Base-by-base conservation (phyloP, 2,329 filamentous ascomycete species). In the Stagonosporopsis tanaceti region DNA sequence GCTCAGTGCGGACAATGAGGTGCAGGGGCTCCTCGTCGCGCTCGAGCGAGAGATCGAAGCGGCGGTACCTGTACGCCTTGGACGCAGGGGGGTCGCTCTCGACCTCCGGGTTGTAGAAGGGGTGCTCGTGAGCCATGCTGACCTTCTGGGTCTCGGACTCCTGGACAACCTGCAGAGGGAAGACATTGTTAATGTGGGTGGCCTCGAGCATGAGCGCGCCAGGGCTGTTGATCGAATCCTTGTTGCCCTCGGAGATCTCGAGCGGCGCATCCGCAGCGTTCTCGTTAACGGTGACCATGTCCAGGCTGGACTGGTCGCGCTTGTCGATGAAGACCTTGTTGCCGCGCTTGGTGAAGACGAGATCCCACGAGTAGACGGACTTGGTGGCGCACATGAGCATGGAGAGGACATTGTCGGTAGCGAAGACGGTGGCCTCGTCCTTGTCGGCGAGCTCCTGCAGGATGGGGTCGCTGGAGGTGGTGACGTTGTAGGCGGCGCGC, bases 151-250 rank as follows among this genome's bases (percentile, higher is more conserved):
- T 84, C 63, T 92, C 87, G 67, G 85, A 90, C 83, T 99, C 95
- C 69, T 87, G 79, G 66, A 99, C 93, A 48, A 96, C 92, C 83
- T 99, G 95, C 79, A 96, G 92, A 68, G 92, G 91, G 79, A 99
- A 99, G 84, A 98, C 96, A 86, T 98, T 95, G 87, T 99, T 99
- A 86, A 99, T 99, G 83, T 97, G 96, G 50, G 95, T 99, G 53
- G 95, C 95, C 81, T 99, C 95, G 78, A 97, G 90, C 73, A 96
- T 94, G 56, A 99, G 88, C 51, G 93, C 92, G 53, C 84, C 82
- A n/a, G 95, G 95, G 74, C 93, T 93, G 86, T 99, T 99, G 80
- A 99, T 90, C 65, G 86, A 84, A 76, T 99, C 95, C 81, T 97
- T 96, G 83, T 92, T 93, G 71, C 92, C 92, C 73, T 98, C 94